A percentile compares a stretch with the other conserved stretches of the same genome.
Conservation (phyloP, 1,284 basidiomycete species). For the Pseudomicrostroma phylloplanum region DNA sequence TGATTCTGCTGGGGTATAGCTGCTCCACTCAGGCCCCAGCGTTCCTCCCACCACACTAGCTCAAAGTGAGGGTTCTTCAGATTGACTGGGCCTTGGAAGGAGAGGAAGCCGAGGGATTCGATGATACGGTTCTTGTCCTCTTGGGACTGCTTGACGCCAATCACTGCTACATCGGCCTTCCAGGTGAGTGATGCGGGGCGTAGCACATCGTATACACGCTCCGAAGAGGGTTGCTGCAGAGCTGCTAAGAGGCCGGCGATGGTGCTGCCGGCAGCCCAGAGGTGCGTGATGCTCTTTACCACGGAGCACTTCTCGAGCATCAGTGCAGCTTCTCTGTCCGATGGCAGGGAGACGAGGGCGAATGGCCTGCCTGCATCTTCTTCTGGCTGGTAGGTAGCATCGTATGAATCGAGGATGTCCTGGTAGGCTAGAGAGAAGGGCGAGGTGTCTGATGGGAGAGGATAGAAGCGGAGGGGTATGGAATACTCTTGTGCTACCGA, state of each 20-base stretch:
- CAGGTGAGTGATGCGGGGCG: constrained; percentile 73
- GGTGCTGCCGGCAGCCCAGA: constrained; percentile 51
- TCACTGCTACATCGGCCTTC: constrained; percentile 67
- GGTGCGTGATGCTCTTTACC: neutral
- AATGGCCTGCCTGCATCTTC: constrained; percentile 8
- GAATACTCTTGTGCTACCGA: neutral
- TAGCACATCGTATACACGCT: neutral
- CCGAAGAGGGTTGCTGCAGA: constrained; percentile 53
- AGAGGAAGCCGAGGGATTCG: constrained; percentile 79
- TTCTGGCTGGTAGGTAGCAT: neutral
- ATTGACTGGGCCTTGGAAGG: constrained; percentile 71
- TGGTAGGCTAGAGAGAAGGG: constrained; percentile 13
- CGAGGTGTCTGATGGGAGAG: neutral
- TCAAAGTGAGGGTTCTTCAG: constrained; percentile 74
- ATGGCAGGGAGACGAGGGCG: constrained; percentile 8
- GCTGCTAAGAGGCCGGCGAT: constrained; percentile 62
- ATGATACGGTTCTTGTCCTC: constrained; percentile 57
- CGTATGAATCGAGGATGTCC: constrained; percentile 15
- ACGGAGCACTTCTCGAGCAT: constrained; percentile 57
- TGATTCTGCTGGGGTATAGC: constrained; percentile 25
- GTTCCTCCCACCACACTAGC: constrained; percentile 78
- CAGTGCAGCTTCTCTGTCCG: constrained; percentile 59
- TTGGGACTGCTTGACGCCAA: constrained; percentile 49
- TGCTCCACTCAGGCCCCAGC: constrained; percentile 55
- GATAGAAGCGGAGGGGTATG: constrained; percentile 1